Evolutionary conservation across 1,284 basidiomycete species (phyloP), one percentile per base, ranked within the genome.

Genomic region (Heterobasidion parviporum): DNA sequence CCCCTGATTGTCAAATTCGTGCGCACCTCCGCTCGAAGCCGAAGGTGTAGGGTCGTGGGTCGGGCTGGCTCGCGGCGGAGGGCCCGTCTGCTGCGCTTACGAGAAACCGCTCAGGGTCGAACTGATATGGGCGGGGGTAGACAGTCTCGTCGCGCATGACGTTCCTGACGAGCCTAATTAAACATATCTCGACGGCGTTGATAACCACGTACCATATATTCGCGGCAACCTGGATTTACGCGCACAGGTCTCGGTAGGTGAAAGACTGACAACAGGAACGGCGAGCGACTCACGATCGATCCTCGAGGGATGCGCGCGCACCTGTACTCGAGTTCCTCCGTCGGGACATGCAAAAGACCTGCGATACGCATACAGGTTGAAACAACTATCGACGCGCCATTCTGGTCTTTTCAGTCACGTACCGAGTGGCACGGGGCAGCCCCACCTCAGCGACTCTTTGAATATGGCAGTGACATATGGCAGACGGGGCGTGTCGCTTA

Each of bases 61-160:
- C 38, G n/a, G 3, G 38, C 38, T 41, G 6, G n/a, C 7, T 9
- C 38, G 38, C 38, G 10, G 38, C 10, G 65, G 57, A 44, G 71
- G 46, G 18, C 16, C 46, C 68, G n/a, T 41, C 38, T 41, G 10
- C 12, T 0, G 38, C 10, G 10, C n/a, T 41, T 10, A 12, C 38
- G 53, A 82, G 58, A 60, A 72, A 81, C 3, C 81, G 70, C 34
- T 79, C 78, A 0, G 81, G 81, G 18, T 69, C 65, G 64, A 83
- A 84, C 2, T 58, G 51, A 26, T 75, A 63, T 1, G 82, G 69
- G 47, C 79, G 67, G 0, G 74, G 69, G 57, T 74, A 83, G 9
- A 78, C 61, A 3, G 62, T 64, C 55, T 78, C 74, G 60, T 83
- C 73, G 15, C 74, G n/a, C 15, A 48, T 10, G 18, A 48, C 18